These are phyloP conservation scores for Themeda triandra DNA, from an alignment of 176 grass and related monocot genomes.

Conservation along the genomic window DNA sequence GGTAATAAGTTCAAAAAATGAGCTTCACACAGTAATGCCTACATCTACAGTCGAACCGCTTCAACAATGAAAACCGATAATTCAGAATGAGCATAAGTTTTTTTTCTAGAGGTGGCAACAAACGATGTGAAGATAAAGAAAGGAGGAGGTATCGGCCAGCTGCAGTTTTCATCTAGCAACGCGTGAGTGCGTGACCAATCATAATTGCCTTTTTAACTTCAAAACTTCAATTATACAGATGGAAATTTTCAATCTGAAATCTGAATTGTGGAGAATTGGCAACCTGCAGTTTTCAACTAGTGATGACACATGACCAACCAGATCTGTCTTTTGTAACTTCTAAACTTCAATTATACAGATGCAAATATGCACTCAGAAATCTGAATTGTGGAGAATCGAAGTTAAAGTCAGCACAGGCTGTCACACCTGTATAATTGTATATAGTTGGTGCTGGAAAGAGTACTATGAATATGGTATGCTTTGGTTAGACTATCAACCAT, in stretches of 20 bases:
- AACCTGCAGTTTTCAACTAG: conserved; percentile 1
- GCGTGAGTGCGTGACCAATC: conserved; percentile 1
- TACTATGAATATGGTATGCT: background rate
- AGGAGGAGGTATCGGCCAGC: background rate
- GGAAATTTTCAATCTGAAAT: background rate
- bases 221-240: background rate
- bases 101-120: background rate
- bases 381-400: background rate
- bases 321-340: background rate
- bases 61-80: background rate
- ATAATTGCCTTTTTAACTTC: background rate
- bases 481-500: background rate
- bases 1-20: background rate
- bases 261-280: background rate
- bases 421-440: background rate
- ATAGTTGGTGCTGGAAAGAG: too few species aligned
- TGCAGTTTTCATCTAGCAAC: conserved; percentile 21
- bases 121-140: background rate
- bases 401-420: background rate
- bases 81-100: background rate
- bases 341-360: background rate
- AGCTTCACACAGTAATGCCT: background rate
- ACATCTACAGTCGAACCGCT: background rate
- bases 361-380: background rate
- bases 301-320: background rate